Evolutionary conservation across 208 protist genomes (phyloP), one percentile per base, ranked within the genome.

Genomic region (Vickermania spadyakhi): DNA sequence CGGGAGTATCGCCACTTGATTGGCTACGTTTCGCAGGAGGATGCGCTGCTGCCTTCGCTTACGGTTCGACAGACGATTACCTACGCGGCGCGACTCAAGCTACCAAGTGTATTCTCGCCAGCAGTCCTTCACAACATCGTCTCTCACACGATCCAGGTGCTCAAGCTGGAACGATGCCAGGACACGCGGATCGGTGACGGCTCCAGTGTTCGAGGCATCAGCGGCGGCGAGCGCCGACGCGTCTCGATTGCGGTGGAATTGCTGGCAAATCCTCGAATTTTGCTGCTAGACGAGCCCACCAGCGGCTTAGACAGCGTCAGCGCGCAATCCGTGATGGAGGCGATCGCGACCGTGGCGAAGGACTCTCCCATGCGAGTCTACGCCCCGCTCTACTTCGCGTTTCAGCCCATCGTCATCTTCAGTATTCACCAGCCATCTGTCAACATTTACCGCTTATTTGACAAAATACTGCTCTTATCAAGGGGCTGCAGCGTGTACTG

Each of bases 231-330:
- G 73, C 81, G 77, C 66, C 83, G 87, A 5, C 84, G 92, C 5
- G 87, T 97, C 18, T 95, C 86, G 22, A 96, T 97, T 69, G 92
- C 89, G 0, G 87, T 96, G 23, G 89, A 97, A 66, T 64, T 97
- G 13, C 71, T 97, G 52, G 87, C 89, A 5, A 91, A 92, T 53
- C 92, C 92, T 23, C 83, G 85, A 52, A 91, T 97, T 51, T 72
- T 97, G n/a, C 92, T 89, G 66, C 73, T 96, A 26, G 91, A 97
- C 59, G 89, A 97, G 63, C 89, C 89, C 14, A 97, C 89, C 27
- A 93, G 85, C 61, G 91, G 91, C 0, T 73, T 96, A 21, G 91
- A 96, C 60, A 71, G 82, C 18, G 74, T 88, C 22, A 94, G 81
- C 57, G 91, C 91, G 13, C 76, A 77, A 60, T 77, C 70, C 28